phyloP scores from a whole-genome alignment of 441 rosid species.

The Macaranga tanarius region DNA sequence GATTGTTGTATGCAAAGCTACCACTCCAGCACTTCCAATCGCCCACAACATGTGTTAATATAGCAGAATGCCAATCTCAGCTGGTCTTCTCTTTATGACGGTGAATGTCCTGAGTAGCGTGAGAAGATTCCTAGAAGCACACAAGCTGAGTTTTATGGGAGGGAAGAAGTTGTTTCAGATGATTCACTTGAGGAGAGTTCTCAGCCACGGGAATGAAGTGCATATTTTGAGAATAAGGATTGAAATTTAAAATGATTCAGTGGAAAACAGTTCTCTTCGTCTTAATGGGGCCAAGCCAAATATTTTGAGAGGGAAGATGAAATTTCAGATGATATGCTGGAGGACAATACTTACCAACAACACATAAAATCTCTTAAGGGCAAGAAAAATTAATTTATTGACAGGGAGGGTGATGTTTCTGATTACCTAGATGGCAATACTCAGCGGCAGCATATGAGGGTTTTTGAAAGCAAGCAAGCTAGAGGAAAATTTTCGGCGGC shows the following conservation, averaged over 20 bases:
- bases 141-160: constrained; percentile 30
- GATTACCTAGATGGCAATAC: constrained; percentile 40
- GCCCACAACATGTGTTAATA: too few relatives aligned
- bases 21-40: constrained; percentile 23
- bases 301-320: constrained; percentile 40
- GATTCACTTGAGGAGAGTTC: constrained; percentile 44
- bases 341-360: constrained; percentile 30
- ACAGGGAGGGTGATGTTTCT: constrained; percentile 37
- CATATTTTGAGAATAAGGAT: constrained; percentile 30
- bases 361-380: constrained; percentile 22
- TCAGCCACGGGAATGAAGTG: constrained; percentile 31
- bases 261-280: constrained; percentile 28
- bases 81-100: too few relatives aligned
- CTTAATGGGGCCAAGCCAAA: constrained; percentile 25
- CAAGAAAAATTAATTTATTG: constrained; percentile 34
- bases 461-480: constrained; percentile 37
- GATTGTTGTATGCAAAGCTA: constrained; percentile 61
- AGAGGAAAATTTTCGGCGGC: constrained; percentile 26
- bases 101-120: constrained; percentile 29
- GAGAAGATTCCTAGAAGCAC: constrained; percentile 33
- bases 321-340: constrained; percentile 50
- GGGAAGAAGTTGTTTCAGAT: constrained; percentile 45
- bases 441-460: constrained; percentile 27
- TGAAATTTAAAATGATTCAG: constrained; percentile 37
- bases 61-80: too few relatives aligned